These are phyloP conservation scores for Chytridiales sp. DNA, from an alignment of 371 early-diverging fungal species.

Conservation along the genomic window DNA sequence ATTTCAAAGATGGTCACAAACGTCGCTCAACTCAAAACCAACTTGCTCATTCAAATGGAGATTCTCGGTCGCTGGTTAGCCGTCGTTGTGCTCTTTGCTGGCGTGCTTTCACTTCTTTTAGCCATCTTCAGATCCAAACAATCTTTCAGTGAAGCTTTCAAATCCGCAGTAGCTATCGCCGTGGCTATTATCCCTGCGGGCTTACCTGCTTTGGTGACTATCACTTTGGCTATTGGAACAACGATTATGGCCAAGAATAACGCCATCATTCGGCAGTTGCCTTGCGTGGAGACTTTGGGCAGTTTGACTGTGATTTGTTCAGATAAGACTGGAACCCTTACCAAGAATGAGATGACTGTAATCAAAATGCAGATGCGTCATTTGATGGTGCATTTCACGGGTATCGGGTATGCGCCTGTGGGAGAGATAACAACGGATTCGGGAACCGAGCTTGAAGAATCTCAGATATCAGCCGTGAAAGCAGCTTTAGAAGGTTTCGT, in stretches of 20 bases:
- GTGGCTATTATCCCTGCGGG: slow-evolving; percentile 52
- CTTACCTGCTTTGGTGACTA: slow-evolving; percentile 42
- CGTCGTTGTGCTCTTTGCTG: slow-evolving; percentile 16
- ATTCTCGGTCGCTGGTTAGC: slow-evolving; percentile 17
- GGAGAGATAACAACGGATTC: too few relatives aligned
- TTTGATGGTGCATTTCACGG: too few relatives aligned
- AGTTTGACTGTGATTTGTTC: slow-evolving; percentile 81
- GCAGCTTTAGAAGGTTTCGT: too few relatives aligned
- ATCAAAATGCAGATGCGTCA: too few relatives aligned
- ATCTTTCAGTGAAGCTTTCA: slow-evolving; percentile 19
- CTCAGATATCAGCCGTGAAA: too few relatives aligned
- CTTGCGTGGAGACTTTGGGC: slow-evolving; percentile 80
- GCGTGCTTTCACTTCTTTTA: slow-evolving; percentile 9
- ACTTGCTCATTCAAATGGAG: slow-evolving; percentile 13
- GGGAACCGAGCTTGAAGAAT: too few relatives aligned
- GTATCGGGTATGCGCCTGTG: too few relatives aligned
- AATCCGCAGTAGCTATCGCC: slow-evolving; percentile 35
- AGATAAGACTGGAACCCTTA: slow-evolving; percentile 88
- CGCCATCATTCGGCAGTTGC: slow-evolving; percentile 78
- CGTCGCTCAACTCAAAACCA: slow-evolving; percentile 14
- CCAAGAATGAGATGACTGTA: slow-evolving; percentile 70
- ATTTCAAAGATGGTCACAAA: slow-evolving; percentile 19
- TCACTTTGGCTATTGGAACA: slow-evolving; percentile 16
- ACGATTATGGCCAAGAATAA: slow-evolving; percentile 73
- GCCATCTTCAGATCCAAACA: slow-evolving; percentile 1